phyloP scores from a whole-genome alignment of 2,329 filamentous ascomycete genomes.

The Penicillium thymicola region DNA sequence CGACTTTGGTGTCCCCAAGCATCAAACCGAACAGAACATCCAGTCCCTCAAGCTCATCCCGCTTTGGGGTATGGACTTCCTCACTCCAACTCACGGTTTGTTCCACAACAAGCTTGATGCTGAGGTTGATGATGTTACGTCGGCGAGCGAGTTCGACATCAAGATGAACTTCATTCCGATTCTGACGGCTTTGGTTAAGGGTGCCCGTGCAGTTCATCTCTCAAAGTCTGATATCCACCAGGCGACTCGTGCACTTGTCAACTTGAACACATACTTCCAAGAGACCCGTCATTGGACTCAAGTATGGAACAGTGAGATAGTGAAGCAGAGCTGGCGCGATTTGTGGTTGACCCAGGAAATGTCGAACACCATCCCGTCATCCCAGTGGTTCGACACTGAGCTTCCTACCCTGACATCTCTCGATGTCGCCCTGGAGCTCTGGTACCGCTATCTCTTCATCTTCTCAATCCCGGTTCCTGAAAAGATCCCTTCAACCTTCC shows the following conservation, averaged over 20 bases:
- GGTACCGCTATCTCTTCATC: constrained; percentile 51
- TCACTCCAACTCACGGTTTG: constrained; percentile 53
- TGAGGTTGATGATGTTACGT: constrained; percentile 49
- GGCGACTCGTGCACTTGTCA: constrained; percentile 48
- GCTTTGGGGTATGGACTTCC: constrained; percentile 54
- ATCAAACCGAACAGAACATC: constrained; percentile 55
- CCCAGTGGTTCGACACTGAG: constrained; percentile 39
- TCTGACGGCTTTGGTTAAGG: constrained; percentile 49
- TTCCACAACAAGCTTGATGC: constrained; percentile 54
- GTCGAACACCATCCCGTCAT: constrained; percentile 36
- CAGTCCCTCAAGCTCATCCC: constrained; percentile 54
- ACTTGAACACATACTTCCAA: constrained; percentile 51
- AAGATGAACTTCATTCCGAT: constrained; percentile 54
- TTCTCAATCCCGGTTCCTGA: constrained; percentile 58
- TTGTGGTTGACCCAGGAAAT: constrained; percentile 49
- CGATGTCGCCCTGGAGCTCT: constrained; percentile 39
- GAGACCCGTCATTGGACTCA: constrained; percentile 48
- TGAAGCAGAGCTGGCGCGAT: constrained; percentile 46
- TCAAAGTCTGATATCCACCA: constrained; percentile 44
- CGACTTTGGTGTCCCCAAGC: constrained; percentile 54
- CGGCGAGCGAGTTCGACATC: constrained; percentile 47
- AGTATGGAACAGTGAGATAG: constrained; percentile 47
- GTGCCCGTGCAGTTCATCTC: constrained; percentile 47
- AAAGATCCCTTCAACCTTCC: constrained; percentile 58
- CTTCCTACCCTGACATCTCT: constrained; percentile 38